Base-by-base conservation (phyloP, 73 alveolate genomes). In the Stentor roeselii region DNA sequence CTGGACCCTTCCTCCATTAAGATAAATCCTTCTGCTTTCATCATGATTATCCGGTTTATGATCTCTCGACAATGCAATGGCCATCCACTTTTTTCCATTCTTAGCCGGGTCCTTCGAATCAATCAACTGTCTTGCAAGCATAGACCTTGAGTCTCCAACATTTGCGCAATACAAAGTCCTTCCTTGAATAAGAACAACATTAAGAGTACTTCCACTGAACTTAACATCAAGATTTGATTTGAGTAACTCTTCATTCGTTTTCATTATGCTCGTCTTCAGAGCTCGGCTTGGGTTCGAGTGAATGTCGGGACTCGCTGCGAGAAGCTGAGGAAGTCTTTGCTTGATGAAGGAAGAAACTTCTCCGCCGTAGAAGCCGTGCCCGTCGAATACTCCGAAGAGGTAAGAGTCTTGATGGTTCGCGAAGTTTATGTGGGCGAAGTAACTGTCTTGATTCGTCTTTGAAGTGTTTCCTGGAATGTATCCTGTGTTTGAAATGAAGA, bases 291-390 rank as follows among this genome's bases (percentile, higher is more conserved):
- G 80, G 34, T 21, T 21, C 14, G 41, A 21, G 21, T 30, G 34
- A 15, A 67, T 21, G 41, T 2, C 37, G 34, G 50, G 80, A 67
- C 34, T 34, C 34, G 27, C 21, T 0, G 80, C 80, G 14, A 67
- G 41, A 32, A 67, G 80, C 34, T 30, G 42, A 36, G 84, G 84
- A 15, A 88, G 40, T 1, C 89, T 82, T 86, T 89, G 86, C 42
- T 88, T 88, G n/a, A 88, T 36, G 50, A 88, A 88, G n/a, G 82
- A 60, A n/a, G 92, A 86, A 3, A 88, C 94, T 84, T 88, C 91
- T 88, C 93, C 96, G 1, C 98, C 98, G 89, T 88, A 89, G 3
- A 91, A 89, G 2, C 98, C 98, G 74, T 93, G 98, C 31, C 98
- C 98, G 89, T 93, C 98, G 60, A 89, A 85, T 0, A 89, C 94